A percentile compares a stretch with the other conserved stretches of the same genome.
phyloP scores from a whole-genome alignment of 2,329 filamentous ascomycete species.

The Sporothrix globosa region DNA sequence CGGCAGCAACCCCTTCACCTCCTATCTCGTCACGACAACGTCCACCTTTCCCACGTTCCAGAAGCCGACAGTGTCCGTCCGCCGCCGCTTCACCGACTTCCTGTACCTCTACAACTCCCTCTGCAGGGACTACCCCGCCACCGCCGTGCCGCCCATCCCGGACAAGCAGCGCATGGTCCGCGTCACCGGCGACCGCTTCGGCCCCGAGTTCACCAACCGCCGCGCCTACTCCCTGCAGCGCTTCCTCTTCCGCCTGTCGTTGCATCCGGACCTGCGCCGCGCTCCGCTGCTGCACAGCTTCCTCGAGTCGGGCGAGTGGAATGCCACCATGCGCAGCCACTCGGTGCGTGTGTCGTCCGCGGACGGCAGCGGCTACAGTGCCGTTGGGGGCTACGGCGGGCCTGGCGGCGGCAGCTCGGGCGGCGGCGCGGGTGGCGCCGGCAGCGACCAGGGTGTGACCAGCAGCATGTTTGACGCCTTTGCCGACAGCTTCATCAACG shows the following conservation, averaged over 20 bases:
- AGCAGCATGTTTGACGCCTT: conserved; percentile 82
- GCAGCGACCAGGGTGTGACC: conserved; percentile 42
- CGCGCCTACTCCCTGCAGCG: conserved; percentile 88
- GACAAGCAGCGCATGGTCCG: conserved; percentile 99
- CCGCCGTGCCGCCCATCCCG: conserved; percentile 89
- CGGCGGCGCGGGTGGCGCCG: conserved; percentile 52
- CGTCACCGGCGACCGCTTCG: conserved; percentile 93
- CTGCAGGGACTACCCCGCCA: conserved; percentile 82
- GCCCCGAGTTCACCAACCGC: conserved; percentile 84
- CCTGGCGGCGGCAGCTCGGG: conserved; percentile 49
- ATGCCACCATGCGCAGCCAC: conserved; percentile 86
- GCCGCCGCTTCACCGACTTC: conserved; percentile 96
- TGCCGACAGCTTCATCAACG: conserved; percentile 94
- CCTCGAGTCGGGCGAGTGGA: conserved; percentile 93
- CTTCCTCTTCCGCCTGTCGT: conserved; percentile 81
- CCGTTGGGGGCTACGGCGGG: conserved; percentile 46
- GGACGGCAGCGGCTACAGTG: conserved; percentile 50
- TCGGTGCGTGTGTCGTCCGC: conserved; percentile 63
- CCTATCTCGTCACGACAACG: conserved; percentile 92
- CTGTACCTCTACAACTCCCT: conserved; percentile 94
- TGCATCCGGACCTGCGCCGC: conserved; percentile 86
- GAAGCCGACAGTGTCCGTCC: conserved; percentile 74
- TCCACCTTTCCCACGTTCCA: conserved; percentile 95
- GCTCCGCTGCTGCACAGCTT: conserved; percentile 84
- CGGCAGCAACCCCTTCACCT: conserved; percentile 94